phyloP scores from a whole-genome alignment of 306 rosid species.

The Acacia melanoxylon region DNA sequence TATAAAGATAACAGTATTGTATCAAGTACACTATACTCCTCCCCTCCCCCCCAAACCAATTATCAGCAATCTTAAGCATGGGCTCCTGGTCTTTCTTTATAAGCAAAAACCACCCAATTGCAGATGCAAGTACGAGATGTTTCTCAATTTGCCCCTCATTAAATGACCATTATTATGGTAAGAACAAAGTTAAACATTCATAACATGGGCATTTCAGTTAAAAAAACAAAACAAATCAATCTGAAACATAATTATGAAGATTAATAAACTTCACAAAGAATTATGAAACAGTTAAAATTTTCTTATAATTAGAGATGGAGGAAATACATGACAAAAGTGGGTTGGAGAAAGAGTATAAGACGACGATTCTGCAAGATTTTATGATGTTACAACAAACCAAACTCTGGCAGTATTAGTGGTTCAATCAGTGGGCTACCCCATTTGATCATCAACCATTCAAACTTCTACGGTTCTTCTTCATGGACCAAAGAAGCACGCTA shows the following conservation, averaged over 20 bases:
- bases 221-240: neutral
- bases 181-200: neutral
- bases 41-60: too few species aligned
- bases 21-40: neutral
- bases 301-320: neutral
- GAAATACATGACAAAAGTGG: neutral
- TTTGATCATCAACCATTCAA: constrained; percentile 31
- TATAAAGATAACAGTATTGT: too few species aligned
- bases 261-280: neutral
- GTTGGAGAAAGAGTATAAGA: constrained; percentile 8
- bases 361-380: neutral
- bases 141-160: neutral
- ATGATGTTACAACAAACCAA: constrained; percentile 39
- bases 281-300: neutral
- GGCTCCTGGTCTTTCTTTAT: neutral
- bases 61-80: neutral
- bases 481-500: constrained; percentile 18
- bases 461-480: constrained; percentile 17
- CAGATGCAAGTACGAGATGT: neutral
- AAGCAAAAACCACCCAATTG: neutral
- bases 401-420: constrained; percentile 28
- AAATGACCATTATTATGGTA: neutral
- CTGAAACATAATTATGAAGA: neutral
- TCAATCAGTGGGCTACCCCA: constrained; percentile 29
- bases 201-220: neutral